Evolutionary conservation across 768 basidiomycete genomes (phyloP).

Genomic region (Lactarius tabidus): DNA sequence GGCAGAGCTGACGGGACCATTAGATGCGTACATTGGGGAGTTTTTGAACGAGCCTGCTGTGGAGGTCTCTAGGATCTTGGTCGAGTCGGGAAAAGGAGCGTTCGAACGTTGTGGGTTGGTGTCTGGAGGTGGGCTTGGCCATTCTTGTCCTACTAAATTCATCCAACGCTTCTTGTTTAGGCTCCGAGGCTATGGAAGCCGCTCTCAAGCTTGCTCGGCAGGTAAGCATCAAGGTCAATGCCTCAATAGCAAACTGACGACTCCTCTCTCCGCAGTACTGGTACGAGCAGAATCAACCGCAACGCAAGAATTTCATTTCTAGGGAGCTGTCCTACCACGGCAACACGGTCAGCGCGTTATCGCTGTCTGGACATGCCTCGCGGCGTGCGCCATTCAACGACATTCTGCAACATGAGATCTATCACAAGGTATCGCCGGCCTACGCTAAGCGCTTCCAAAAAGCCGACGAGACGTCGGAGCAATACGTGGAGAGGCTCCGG

Average conservation of each 20-base stretch:
- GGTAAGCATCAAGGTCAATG: conserved; percentile 36
- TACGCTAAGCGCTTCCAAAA: conserved; percentile 77
- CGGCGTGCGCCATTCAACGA: conserved; percentile 66
- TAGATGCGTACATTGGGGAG: conserved; percentile 88
- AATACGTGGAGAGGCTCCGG: conserved; percentile 73
- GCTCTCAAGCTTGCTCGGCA: conserved; percentile 81
- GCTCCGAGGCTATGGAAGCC: conserved; percentile 86
- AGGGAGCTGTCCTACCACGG: conserved; percentile 81
- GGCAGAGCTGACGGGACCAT: neutral
- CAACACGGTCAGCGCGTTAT: conserved; percentile 69
- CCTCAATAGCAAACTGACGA: neutral
- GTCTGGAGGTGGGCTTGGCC: conserved; percentile 56
- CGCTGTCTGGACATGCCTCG: conserved; percentile 60
- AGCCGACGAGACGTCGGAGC: conserved; percentile 64
- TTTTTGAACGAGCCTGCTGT: conserved; percentile 79
- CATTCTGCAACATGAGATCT: conserved; percentile 60
- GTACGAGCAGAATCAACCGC: conserved; percentile 60
- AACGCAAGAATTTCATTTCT: conserved; percentile 76
- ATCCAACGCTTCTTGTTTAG: conserved; percentile 35
- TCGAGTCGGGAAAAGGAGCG: conserved; percentile 65
- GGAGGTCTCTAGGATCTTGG: conserved; percentile 61
- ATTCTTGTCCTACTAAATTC: neutral
- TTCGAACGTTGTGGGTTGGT: conserved; percentile 70
- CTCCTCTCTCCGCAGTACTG: conserved; percentile 50
- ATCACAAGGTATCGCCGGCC: conserved; percentile 86